Base-by-base conservation (phyloP, 257 asterid genomes). In the Capsicum rhomboideum region DNA sequence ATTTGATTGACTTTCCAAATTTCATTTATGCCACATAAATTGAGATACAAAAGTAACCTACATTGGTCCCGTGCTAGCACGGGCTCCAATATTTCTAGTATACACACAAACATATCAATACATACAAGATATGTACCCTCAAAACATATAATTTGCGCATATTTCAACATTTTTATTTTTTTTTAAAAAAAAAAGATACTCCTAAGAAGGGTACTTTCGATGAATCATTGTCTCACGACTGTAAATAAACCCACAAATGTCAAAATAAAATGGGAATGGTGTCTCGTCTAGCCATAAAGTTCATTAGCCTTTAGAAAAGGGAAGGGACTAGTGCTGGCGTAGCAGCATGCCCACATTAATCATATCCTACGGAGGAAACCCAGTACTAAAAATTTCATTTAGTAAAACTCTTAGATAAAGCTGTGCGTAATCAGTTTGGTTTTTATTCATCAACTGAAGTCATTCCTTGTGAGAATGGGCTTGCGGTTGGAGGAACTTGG, bases 401-500 rank as follows among this genome's bases (percentile, higher is more conserved):
- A 16, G 9, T 13, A 75, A 46, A 8, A 14, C 14, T 21, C 23
- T 23, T 23, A 21, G 14, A 75, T 75, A 26, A 75, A 75, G 17
- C 18, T 50, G 11, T 2, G 17, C 46, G 44, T 77, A 77, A 50
- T 77, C 61, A 50, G 17, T 16, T 26, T 16, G 21, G 28, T 58
- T 42, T 56, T 81, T 46, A 64, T 64, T 42, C 64, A 42, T 64
- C 63, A 23, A 17, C 4, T 23, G 26, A 23, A 34, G 50, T 53
- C 55, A 55, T 46, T 92, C 91, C 87, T 86, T 88, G 82, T 82
- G 91, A 10, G 75, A 86, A 58, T 88, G 89, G 80, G 85, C 89
- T 3, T 90, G 90, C 16, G 87, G 63, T 66, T 88, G 91, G 12
- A 95, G 93, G 91, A 91, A 94, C 91, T 94, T 95, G 42, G 93